Evolutionary conservation across 306 rosid species (phyloP).

Genomic region (Castanea sativa): DNA sequence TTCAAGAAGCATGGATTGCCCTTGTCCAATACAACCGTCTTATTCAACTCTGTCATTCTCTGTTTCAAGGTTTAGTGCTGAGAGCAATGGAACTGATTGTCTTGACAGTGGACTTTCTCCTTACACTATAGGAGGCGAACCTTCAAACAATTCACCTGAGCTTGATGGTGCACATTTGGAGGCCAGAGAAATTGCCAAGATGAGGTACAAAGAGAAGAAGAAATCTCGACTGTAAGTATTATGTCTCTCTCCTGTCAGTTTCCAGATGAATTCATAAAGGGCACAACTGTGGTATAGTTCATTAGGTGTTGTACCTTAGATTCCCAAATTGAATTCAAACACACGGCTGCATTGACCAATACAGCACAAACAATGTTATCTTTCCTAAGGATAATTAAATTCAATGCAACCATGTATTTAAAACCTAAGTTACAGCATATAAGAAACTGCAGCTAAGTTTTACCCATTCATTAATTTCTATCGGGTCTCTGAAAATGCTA

Average conservation of each 20-base stretch:
- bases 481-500: neutral
- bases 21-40: constrained; percentile 32
- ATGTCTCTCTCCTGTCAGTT: constrained; percentile 9
- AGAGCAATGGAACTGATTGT: constrained; percentile 29
- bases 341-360: too few relatives aligned
- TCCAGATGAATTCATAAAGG: neutral
- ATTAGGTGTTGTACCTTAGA: too few relatives aligned
- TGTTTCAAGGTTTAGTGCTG: constrained; percentile 35
- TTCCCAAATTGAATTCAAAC: too few relatives aligned
- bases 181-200: constrained; percentile 29
- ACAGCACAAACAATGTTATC: too few relatives aligned
- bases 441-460: too few relatives aligned
- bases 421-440: too few relatives aligned
- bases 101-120: constrained; percentile 36
- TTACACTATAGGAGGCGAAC: constrained; percentile 27
- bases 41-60: constrained; percentile 42
- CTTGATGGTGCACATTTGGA: constrained; percentile 23
- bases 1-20: constrained; percentile 25
- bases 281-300: too few relatives aligned
- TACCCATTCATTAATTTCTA: neutral
- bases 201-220: constrained; percentile 43
- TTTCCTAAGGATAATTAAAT: too few relatives aligned
- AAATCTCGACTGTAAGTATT: constrained; percentile 44
- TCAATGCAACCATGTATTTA: too few relatives aligned
- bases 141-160: constrained; percentile 32